These are phyloP conservation scores for Pyrenochaeta sp. DNA, from an alignment of 2,329 filamentous ascomycete genomes.

Conservation along the genomic window DNA sequence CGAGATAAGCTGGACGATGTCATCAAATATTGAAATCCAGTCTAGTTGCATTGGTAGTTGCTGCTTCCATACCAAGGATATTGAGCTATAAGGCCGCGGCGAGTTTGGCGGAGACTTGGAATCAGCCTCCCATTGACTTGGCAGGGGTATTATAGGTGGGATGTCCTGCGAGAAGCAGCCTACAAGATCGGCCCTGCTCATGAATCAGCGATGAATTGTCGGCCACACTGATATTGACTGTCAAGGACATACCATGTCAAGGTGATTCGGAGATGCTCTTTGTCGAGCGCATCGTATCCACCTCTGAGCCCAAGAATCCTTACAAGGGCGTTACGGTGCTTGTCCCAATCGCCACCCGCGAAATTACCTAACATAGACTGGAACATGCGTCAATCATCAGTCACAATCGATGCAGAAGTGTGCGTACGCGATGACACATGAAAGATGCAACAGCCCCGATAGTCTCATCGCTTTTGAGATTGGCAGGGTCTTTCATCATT, in stretches of 20 bases:
- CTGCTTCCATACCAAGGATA: conserved; percentile 68
- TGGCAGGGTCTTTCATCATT: conserved; percentile 29
- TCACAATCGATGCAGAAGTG: no score
- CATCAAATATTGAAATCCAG: conserved; percentile 42
- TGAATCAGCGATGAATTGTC: conserved; percentile 5
- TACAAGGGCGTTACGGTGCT: conserved; percentile 34
- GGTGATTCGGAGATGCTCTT: conserved; percentile 37
- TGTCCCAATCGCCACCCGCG: conserved; percentile 26
- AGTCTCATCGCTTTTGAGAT: conserved; percentile 32
- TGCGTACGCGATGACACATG: conserved; percentile 39
- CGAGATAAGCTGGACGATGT: conserved; percentile 34
- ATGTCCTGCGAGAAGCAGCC: conserved; percentile 42
- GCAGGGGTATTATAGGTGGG: conserved; percentile 34
- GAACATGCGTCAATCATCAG: conserved; percentile 4
- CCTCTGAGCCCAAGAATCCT: conserved; percentile 35
- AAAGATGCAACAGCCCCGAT: conserved; percentile 32
- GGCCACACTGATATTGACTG: not conserved
- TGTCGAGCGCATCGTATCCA: conserved; percentile 30
- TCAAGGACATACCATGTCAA: conserved; percentile 33
- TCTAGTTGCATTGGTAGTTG: conserved; percentile 32
- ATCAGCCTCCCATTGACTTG: conserved; percentile 29
- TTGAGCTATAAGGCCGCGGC: conserved; percentile 61
- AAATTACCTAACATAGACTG: conserved; percentile 32
- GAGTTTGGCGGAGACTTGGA: conserved; percentile 64
- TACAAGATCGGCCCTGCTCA: conserved; percentile 35